A percentile compares a stretch with the other conserved stretches of the same genome.
Evolutionary conservation across 2,329 filamentous ascomycete genomes (phyloP).

Genomic region (Dothiorella sarmentorum): DNA sequence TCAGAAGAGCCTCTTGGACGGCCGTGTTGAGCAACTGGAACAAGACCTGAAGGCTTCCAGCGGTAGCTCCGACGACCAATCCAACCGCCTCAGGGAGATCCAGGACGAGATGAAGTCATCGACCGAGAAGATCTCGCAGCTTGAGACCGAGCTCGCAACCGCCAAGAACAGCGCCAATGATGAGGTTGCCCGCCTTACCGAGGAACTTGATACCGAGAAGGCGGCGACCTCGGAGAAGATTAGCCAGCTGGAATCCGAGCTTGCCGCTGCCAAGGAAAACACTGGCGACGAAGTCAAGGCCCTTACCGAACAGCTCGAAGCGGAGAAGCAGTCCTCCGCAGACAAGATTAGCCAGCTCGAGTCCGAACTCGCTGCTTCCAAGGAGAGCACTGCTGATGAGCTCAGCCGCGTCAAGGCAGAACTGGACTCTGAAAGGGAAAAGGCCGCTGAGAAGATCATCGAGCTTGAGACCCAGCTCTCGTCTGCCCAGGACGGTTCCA

Average conservation of each 20-base stretch:
- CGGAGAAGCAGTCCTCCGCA: conserved; percentile 5
- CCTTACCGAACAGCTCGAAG: not conserved
- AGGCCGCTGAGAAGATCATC: conserved; percentile 2
- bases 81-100: conserved; percentile 2
- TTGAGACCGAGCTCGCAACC: conserved; percentile 1
- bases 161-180: conserved; percentile 4
- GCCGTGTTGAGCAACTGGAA: conserved; percentile 6
- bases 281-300: not conserved
- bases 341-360: conserved; percentile 15
- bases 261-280: not conserved
- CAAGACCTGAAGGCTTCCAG: conserved; percentile 11
- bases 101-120: conserved; percentile 14
- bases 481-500: not conserved
- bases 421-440: conserved; percentile 8
- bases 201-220: conserved; percentile 9
- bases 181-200: conserved; percentile 4
- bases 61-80: not conserved
- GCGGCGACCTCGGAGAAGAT: not conserved
- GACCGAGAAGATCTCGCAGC: conserved; percentile 12
- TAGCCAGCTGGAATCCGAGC: not conserved
- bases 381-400: conserved; percentile 2
- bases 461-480: conserved; percentile 5
- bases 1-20: conserved; percentile 3
- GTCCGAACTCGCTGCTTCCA: conserved; percentile 7
- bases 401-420: not conserved